Evolutionary conservation across 129 eudicot species (phyloP).

Genomic region (Escallonia herrerae): DNA sequence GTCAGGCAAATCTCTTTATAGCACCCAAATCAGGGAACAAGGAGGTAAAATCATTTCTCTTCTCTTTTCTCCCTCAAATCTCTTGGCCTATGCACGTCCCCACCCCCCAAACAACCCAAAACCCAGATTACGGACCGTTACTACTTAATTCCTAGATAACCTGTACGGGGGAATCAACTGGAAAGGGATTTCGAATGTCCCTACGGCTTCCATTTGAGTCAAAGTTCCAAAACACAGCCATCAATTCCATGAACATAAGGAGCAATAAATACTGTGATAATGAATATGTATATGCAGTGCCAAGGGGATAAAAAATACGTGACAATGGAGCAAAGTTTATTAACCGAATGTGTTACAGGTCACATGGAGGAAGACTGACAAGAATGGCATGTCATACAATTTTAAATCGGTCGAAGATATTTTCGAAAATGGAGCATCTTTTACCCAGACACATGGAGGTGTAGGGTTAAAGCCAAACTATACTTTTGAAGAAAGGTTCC

Average conservation of each 20-base stretch:
- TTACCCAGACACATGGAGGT: slow-evolving; percentile 15
- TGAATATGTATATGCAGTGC: not conserved
- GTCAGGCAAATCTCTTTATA: slow-evolving; percentile 56
- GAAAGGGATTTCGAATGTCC: too few species aligned
- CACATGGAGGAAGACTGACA: slow-evolving; percentile 23
- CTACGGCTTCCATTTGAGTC: too few species aligned
- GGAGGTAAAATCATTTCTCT: slow-evolving; percentile 28
- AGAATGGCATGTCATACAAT: slow-evolving; percentile 1
- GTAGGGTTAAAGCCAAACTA: slow-evolving; percentile 35
- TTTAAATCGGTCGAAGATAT: slow-evolving; percentile 37
- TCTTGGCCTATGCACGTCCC: too few species aligned
- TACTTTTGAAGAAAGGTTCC: slow-evolving; percentile 32
- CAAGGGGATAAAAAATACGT: not conserved
- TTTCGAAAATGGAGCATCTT: slow-evolving; percentile 54
- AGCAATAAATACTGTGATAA: not conserved
- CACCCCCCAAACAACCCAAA: too few species aligned
- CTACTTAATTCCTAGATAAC: too few species aligned
- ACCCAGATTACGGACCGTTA: too few species aligned
- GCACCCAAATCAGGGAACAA: slow-evolving; percentile 43
- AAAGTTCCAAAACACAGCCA: too few species aligned
- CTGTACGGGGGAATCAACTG: too few species aligned
- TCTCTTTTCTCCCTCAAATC: too few species aligned
- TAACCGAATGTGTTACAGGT: slow-evolving; percentile 23
- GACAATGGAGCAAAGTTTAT: not conserved
- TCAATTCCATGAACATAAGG: not conserved